These are phyloP conservation scores for Phlegmacium glaucopus DNA, from an alignment of 768 basidiomycete genomes.

Conservation along the genomic window DNA sequence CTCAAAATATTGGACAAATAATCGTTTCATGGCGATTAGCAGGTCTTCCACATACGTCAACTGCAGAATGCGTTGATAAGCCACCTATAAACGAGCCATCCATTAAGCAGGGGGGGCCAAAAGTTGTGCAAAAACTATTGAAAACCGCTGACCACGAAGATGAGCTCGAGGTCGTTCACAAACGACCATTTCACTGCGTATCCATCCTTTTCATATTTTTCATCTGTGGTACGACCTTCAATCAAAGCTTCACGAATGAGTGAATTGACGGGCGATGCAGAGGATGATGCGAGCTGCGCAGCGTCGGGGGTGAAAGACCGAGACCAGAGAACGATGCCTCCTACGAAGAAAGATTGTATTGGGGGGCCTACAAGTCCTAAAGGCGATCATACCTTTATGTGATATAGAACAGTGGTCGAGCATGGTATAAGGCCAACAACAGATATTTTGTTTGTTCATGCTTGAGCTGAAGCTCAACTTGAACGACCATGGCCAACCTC, in stretches of 20 bases:
- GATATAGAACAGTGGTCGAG: constrained; percentile 96
- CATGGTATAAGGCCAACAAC: constrained; percentile 40
- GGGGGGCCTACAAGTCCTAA: not conserved
- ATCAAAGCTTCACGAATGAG: constrained; percentile 90
- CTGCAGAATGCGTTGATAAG: constrained; percentile 94
- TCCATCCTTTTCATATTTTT: constrained; percentile 90
- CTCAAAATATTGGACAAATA: constrained; percentile 86
- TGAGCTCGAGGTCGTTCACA: constrained; percentile 92
- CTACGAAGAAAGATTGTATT: constrained; percentile 36
- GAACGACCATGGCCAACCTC: constrained; percentile 32
- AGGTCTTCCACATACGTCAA: constrained; percentile 93
- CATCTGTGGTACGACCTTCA: constrained; percentile 79
- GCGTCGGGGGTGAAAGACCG: constrained; percentile 91
- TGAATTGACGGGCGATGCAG: constrained; percentile 81
- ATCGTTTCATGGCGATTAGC: constrained; percentile 69
- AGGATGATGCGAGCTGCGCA: constrained; percentile 60
- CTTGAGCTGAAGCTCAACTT: not conserved
- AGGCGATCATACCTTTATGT: constrained; percentile 66
- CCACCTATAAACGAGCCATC: constrained; percentile 53
- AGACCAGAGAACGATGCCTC: constrained; percentile 93
- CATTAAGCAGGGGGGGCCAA: too few species aligned
- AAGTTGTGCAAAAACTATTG: too few species aligned
- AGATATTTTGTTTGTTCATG: not conserved
- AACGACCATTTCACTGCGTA: constrained; percentile 94
- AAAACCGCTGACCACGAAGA: constrained; percentile 77